Evolutionary conservation across 2,329 filamentous ascomycete species (phyloP).

Genomic region (Pestalotiopsis sp.): DNA sequence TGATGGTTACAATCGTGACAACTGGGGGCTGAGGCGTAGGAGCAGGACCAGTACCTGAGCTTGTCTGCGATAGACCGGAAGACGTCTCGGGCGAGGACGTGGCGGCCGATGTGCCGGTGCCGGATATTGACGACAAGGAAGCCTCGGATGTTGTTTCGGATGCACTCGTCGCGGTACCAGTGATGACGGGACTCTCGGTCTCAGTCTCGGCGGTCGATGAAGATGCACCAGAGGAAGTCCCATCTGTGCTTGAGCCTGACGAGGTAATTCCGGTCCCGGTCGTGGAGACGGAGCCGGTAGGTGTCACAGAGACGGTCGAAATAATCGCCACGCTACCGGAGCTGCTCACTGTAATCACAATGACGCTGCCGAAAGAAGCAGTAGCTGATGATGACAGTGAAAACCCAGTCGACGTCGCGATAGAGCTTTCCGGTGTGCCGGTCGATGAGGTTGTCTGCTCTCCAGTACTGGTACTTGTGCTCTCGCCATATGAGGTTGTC

Average conservation of each 20-base stretch:
- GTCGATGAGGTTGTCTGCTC: neutral
- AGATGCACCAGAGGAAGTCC: neutral
- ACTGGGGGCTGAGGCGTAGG: neutral
- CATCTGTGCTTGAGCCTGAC: neutral
- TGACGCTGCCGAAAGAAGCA: too few species aligned
- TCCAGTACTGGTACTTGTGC: neutral
- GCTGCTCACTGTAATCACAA: too few species aligned
- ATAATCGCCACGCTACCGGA: too few species aligned
- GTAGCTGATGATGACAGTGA: too few species aligned
- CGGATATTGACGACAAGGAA: neutral
- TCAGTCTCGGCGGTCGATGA: neutral
- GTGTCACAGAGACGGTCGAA: neutral
- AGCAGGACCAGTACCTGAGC: neutral
- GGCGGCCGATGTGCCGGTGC: neutral
- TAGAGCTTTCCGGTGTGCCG: neutral
- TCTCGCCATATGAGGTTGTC: neutral
- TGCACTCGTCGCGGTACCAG: neutral
- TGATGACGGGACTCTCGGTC: neutral
- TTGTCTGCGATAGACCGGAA: neutral
- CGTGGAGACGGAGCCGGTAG: neutral
- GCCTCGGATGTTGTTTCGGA: neutral
- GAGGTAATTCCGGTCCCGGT: neutral
- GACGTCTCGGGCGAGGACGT: neutral
- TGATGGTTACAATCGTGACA: neutral
- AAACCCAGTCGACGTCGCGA: too few species aligned